These are phyloP conservation scores for Chrysoporthe puriensis DNA, from an alignment of 2,329 filamentous ascomycete species.

Conservation along the genomic window DNA sequence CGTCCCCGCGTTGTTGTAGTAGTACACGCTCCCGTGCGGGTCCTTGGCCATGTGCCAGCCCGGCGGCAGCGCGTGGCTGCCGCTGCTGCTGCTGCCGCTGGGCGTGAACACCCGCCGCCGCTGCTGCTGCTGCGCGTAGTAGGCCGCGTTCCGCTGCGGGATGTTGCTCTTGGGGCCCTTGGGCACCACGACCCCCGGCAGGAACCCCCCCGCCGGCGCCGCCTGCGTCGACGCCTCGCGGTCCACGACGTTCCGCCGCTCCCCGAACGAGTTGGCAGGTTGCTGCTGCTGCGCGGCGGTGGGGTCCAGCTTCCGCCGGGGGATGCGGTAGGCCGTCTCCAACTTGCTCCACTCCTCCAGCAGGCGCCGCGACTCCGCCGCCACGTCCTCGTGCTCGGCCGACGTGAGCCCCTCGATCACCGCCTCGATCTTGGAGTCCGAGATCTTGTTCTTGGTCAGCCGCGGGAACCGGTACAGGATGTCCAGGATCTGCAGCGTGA, in stretches of 20 bases:
- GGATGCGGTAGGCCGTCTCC: conserved; percentile 90
- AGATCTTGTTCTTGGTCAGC: conserved; percentile 94
- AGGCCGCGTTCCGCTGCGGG: conserved; percentile 56
- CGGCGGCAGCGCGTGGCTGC: conserved; percentile 63
- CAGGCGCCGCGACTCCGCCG: conserved; percentile 70
- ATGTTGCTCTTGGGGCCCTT: conserved; percentile 65
- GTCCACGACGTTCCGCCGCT: conserved; percentile 68
- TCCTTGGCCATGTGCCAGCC: conserved; percentile 85
- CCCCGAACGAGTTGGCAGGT: conserved; percentile 60
- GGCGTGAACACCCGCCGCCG: conserved; percentile 57
- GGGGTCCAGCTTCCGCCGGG: conserved; percentile 82
- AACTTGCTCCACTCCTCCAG: conserved; percentile 87
- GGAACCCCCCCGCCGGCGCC: conserved; percentile 29
- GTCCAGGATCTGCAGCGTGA: conserved; percentile 85
- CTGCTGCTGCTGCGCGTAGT: conserved; percentile 44
- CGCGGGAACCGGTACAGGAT: conserved; percentile 88
- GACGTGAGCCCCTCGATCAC: conserved; percentile 70
- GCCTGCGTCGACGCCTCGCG: conserved; percentile 33
- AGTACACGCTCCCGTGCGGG: conserved; percentile 75
- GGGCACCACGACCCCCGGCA: conserved; percentile 52
- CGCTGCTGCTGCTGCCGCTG: conserved; percentile 37
- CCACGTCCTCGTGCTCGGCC: conserved; percentile 75
- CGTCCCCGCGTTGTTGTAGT: conserved; percentile 76
- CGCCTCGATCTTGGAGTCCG: conserved; percentile 91
- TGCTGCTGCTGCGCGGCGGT: conserved; percentile 47